A percentile compares a stretch with the other conserved stretches of the same genome.
phyloP scores from a whole-genome alignment of 192 early-diverging fungal species.

The Linnemannia hyalina region DNA sequence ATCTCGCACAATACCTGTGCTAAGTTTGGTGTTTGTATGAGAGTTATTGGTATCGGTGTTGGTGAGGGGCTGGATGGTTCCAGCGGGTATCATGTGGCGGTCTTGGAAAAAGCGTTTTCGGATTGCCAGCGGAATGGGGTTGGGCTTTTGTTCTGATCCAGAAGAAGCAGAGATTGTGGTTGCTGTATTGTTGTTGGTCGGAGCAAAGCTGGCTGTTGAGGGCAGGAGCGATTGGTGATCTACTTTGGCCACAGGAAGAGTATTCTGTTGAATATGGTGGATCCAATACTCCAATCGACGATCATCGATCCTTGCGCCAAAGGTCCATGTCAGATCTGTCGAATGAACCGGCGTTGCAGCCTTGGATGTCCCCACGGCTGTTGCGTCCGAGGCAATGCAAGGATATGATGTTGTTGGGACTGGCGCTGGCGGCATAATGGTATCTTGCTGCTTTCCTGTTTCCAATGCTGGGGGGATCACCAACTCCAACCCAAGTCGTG shows the following conservation, averaged over 20 bases:
- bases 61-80: conserved; percentile 26
- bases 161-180: background rate
- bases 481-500: conserved; percentile 29
- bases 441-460: background rate
- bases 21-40: background rate
- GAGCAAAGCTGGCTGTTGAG: conserved; percentile 17
- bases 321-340: conserved; percentile 48
- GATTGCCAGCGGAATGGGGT: conserved; percentile 17
- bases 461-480: background rate
- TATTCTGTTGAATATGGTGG: conserved; percentile 17
- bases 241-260: conserved; percentile 21
- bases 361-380: background rate
- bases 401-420: background rate
- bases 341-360: background rate
- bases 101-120: conserved; percentile 42
- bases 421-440: background rate
- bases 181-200: background rate
- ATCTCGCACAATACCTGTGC: conserved; percentile 7
- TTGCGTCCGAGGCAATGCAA: conserved; percentile 10
- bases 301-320: conserved; percentile 41
- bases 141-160: conserved; percentile 15
- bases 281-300: conserved; percentile 45
- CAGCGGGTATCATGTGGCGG: conserved; percentile 43
- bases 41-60: background rate
- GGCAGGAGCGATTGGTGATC: conserved; percentile 25